Conservation (phyloP, 169 alveolate genomes). For the Eimeria brunetti region DNA sequence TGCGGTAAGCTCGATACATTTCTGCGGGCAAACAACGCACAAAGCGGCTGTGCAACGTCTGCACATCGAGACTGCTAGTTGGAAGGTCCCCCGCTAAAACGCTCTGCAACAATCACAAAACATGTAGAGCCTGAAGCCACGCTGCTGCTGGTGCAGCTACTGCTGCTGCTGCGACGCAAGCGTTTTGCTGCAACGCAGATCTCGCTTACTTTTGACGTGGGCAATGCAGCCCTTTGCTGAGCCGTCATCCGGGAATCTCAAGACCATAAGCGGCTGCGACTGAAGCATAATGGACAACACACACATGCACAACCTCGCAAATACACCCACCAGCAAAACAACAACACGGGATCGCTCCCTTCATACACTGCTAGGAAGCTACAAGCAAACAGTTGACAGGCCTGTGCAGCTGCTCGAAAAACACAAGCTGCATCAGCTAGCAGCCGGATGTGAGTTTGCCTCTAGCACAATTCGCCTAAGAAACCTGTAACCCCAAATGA, state of each 20-base stretch:
- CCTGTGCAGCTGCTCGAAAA: neutral
- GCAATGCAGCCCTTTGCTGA: slow-evolving; percentile 76
- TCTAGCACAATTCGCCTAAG: no score
- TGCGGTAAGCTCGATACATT: slow-evolving; percentile 59
- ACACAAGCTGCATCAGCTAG: no score
- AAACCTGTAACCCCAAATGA: neutral
- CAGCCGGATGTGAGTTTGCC: no score
- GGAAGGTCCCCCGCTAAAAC: neutral
- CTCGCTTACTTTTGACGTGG: slow-evolving; percentile 56
- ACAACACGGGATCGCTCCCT: neutral
- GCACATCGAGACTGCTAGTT: neutral
- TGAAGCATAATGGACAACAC: slow-evolving; percentile 9
- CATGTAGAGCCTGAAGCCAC: neutral
- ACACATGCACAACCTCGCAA: neutral
- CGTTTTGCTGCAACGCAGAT: neutral
- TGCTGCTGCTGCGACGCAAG: neutral
- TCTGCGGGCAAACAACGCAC: neutral
- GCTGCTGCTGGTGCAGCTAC: neutral
- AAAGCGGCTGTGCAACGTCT: neutral
- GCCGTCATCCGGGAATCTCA: slow-evolving; percentile 64
- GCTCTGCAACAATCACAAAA: neutral
- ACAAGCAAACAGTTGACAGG: neutral
- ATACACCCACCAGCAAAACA: neutral
- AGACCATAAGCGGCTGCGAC: slow-evolving; percentile 78
- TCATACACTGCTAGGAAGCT: no score